Base-by-base conservation (phyloP, 352 stramenopile species). In the Phytophthora rubi region DNA sequence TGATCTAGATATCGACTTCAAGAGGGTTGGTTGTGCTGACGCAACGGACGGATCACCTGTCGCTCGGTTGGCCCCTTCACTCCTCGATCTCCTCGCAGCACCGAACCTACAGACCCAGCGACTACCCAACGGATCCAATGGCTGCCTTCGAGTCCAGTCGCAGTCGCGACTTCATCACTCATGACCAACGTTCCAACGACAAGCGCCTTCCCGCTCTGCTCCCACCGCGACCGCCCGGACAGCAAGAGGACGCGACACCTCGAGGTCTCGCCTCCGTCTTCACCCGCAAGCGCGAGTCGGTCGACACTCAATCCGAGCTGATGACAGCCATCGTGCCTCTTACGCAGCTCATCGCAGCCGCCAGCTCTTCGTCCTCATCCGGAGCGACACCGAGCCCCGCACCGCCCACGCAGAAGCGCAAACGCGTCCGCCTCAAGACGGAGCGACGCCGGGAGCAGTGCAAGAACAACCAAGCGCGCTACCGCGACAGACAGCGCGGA, bases 401-500 rank as follows among this genome's bases (percentile, higher is more conserved):
- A 21, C 3, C 26, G 58, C 4, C 45, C 23, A 68, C 71, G 28
- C 68, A 45, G 9, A 79, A 77, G 57, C 71, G 68, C 21, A 81
- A 83, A 63, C 72, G 78, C 32, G 58, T 81, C 49, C 75, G 78
- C 47, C 10, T 52, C 33, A 77, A 80, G 60, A 80, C 76, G 0
- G 71, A 80, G 12, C 58, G 75, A 8, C 75, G 77, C 13, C 66
- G 77, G 10, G 64, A 86, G 47, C 76, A 86, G 49, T 86, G 79
- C 53, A 75, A 73, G 16, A 62, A 60, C 16, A 86, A 83, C 53
- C 79, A 86, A 39, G 79, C 76, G 9, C 67, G 73, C 12, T 86
- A 86, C 51, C 76, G 79, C n/a, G 67, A 77, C 33, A 75, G 77
- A 48, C 75, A 82, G 51, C 63, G 55, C 23, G 54, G 59, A 1